Percentiles rank a stretch among this genome's conserved stretches.
Conservation (phyloP, 78 protist species). For the Ministeria vibrans region DNA sequence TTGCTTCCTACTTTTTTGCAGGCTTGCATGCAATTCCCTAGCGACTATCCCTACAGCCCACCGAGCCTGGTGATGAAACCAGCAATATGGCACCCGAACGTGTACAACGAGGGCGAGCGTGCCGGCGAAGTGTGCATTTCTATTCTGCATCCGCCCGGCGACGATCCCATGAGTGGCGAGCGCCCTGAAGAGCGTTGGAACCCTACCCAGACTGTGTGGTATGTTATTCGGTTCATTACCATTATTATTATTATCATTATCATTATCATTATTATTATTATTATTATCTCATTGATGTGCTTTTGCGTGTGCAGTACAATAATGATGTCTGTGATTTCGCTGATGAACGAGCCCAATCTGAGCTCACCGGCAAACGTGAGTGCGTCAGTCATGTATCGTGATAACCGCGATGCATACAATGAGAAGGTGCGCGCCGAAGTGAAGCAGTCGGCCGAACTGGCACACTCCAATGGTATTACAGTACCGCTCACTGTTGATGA, state of each 20-base stretch:
- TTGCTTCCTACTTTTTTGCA: not conserved
- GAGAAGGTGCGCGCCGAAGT: conserved; percentile 25
- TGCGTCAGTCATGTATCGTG: conserved; percentile 59
- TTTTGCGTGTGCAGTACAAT: conserved; percentile 30
- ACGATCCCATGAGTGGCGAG: conserved; percentile 66
- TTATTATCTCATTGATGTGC: not conserved
- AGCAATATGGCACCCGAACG: conserved; percentile 79
- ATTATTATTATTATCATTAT: not conserved
- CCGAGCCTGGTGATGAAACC: conserved; percentile 58
- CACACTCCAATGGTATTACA: not conserved
- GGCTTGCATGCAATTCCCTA: conserved; percentile 58
- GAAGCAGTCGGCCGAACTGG: conserved; percentile 10
- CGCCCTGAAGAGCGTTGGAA: conserved; percentile 72
- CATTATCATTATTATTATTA: not conserved
- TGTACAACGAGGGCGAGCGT: not conserved
- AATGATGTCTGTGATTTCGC: conserved; percentile 62
- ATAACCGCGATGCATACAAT: conserved; percentile 26
- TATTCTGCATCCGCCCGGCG: conserved; percentile 80
- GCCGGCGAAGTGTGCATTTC: conserved; percentile 77
- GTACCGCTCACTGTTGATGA: not conserved
- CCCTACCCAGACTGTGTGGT: conserved; percentile 64
- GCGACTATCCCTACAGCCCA: conserved; percentile 67
- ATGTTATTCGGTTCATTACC: not conserved
- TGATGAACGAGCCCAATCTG: conserved; percentile 66
- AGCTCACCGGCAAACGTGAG: conserved; percentile 84